Evolutionary conservation across 2,329 filamentous ascomycete species (phyloP).

Genomic region (Ampelomyces quisqualis): DNA sequence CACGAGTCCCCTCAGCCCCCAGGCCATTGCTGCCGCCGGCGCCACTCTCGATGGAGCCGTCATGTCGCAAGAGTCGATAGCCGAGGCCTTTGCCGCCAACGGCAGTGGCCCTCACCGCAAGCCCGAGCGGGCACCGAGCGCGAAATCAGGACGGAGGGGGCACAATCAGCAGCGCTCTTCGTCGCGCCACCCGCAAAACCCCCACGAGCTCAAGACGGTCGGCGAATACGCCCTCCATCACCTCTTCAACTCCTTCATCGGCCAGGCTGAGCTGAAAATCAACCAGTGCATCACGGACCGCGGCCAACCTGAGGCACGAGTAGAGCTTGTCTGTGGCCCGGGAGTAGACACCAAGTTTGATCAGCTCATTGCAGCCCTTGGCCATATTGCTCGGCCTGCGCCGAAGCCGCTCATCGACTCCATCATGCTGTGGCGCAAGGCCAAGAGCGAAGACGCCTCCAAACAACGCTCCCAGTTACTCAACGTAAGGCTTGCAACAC

Average conservation of each 20-base stretch:
- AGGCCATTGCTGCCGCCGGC: constrained; percentile 66
- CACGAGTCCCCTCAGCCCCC: constrained; percentile 80
- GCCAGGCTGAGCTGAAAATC: constrained; percentile 94
- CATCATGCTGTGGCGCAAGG: constrained; percentile 97
- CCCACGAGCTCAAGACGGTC: constrained; percentile 84
- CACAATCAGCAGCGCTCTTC: constrained; percentile 76
- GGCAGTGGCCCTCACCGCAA: constrained; percentile 34
- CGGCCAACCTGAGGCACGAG: constrained; percentile 76
- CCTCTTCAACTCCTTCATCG: constrained; percentile 95
- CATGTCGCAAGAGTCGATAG: constrained; percentile 45
- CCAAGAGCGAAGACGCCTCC: constrained; percentile 81
- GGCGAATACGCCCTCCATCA: constrained; percentile 97
- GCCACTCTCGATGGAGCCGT: constrained; percentile 43
- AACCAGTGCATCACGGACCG: constrained; percentile 80
- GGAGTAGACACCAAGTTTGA: constrained; percentile 88
- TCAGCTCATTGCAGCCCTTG: constrained; percentile 87
- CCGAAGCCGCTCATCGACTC: constrained; percentile 95
- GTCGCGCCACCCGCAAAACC: constrained; percentile 62
- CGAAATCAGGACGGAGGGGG: constrained; percentile 69
- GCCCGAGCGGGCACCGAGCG: constrained; percentile 52
- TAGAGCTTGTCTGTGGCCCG: constrained; percentile 87
- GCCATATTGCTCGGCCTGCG: constrained; percentile 90
- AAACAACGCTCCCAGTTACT: constrained; percentile 35
- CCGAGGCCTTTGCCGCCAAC: constrained; percentile 39
- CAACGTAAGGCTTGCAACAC: constrained; percentile 22